Percentiles rank a stretch among this genome's conserved stretches.
Conservation (phyloP, 306 rosid genomes). For the Fragaria iinumae region DNA sequence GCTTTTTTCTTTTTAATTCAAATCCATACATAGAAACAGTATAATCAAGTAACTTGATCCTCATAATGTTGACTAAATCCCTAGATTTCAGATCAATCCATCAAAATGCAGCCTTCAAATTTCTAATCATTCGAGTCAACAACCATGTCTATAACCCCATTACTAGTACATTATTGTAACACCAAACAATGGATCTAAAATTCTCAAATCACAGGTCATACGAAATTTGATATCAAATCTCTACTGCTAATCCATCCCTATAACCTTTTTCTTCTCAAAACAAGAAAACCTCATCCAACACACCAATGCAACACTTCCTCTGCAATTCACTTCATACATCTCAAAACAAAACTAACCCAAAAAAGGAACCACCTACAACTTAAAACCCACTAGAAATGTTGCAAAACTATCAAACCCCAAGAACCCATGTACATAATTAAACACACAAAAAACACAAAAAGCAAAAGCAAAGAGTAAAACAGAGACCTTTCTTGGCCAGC, state of each 20-base stretch:
- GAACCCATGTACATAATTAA: background rate
- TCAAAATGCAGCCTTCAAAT: background rate
- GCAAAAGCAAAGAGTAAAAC: background rate
- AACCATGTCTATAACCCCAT: background rate
- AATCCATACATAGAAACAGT: background rate
- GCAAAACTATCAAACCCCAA: background rate
- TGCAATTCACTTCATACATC: background rate
- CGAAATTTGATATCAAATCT: background rate
- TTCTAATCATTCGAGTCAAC: background rate
- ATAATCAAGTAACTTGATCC: background rate
- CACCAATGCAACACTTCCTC: background rate
- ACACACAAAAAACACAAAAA: background rate
- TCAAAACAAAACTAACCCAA: background rate
- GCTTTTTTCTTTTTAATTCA: background rate
- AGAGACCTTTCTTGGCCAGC: slow-evolving; percentile 96
- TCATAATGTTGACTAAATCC: background rate
- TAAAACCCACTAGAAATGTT: background rate
- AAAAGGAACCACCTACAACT: background rate
- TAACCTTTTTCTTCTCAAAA: background rate
- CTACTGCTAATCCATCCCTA: background rate
- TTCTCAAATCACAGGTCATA: background rate
- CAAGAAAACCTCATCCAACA: background rate
- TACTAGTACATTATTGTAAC: background rate
- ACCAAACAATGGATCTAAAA: slow-evolving; percentile 6
- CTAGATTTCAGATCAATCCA: background rate